Conservation (phyloP, 805 yeast species). For the Candida nitratophila region DNA sequence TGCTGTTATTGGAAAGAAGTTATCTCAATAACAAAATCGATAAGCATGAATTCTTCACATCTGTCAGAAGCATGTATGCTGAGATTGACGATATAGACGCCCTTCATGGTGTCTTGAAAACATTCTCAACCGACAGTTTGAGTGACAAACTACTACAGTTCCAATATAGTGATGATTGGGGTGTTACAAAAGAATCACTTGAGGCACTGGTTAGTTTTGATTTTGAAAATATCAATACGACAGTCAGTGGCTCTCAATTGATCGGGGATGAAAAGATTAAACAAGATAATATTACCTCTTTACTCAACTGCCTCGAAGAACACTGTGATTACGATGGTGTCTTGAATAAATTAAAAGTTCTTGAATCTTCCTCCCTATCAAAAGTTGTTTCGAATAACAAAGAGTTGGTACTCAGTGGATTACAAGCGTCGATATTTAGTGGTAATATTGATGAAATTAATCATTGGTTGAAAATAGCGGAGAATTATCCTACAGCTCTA, state of each 20-base stretch:
- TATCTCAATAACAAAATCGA: constrained; percentile 34
- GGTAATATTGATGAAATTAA: constrained; percentile 45
- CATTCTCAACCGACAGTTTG: constrained; percentile 60
- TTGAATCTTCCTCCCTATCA: constrained; percentile 11
- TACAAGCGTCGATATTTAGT: constrained; percentile 66
- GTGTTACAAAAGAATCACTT: constrained; percentile 79
- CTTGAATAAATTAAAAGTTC: constrained; percentile 38
- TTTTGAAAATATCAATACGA: background rate
- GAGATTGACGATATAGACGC: constrained; percentile 87
- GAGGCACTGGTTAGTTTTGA: constrained; percentile 48
- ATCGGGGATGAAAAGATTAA: constrained; percentile 18
- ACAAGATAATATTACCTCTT: constrained; percentile 40
- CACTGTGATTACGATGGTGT: constrained; percentile 71
- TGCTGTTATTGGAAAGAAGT: constrained; percentile 77
- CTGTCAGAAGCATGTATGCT: constrained; percentile 77
- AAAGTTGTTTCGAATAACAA: constrained; percentile 26
- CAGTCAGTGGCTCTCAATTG: constrained; percentile 2
- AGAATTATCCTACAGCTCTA: constrained; percentile 22
- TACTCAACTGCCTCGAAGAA: constrained; percentile 64
- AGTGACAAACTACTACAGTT: constrained; percentile 75
- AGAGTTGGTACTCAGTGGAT: constrained; percentile 61
- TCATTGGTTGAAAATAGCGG: constrained; percentile 54
- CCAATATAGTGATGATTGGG: constrained; percentile 83
- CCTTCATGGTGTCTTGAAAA: constrained; percentile 74
- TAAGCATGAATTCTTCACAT: constrained; percentile 34